These are phyloP conservation scores for Syzygium oleosum DNA, from an alignment of 345 rosid genomes.

Conservation along the genomic window DNA sequence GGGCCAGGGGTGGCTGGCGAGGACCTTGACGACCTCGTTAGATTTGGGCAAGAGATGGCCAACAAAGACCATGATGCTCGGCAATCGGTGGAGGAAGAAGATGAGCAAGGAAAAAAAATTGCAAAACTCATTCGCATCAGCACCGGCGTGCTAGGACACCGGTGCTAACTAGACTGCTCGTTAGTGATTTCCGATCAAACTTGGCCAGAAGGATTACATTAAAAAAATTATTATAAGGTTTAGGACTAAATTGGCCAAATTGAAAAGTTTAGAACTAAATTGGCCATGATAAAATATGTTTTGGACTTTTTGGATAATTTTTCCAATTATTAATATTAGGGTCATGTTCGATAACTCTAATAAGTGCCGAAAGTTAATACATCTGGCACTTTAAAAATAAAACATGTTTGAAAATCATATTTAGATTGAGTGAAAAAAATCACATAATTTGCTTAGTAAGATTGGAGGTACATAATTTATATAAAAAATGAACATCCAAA, in stretches of 20 bases:
- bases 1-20: accelerated
- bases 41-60: accelerated
- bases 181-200: neutral
- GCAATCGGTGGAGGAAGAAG: neutral
- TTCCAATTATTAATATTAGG: neutral
- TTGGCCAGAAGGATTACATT: neutral
- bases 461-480: too few species aligned
- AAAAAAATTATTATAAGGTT: accelerated
- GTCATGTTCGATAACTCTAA: neutral
- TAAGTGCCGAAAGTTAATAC: neutral
- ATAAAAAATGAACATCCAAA: neutral
- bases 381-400: neutral
- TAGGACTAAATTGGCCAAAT: neutral
- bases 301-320: neutral
- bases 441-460: too few species aligned
- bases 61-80: accelerated
- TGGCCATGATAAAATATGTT: accelerated
- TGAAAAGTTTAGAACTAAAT: accelerated
- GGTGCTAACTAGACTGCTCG: accelerated
- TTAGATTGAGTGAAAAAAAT: too few species aligned
- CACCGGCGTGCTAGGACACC: accelerated
- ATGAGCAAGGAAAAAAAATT: neutral
- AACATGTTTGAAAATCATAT: too few species aligned
- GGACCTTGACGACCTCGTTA: neutral
- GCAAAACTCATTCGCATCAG: accelerated